Percentiles rank a stretch among this genome's conserved stretches.
Conservation (phyloP, 257 asterid species). For the Solanum sparsipilum region DNA sequence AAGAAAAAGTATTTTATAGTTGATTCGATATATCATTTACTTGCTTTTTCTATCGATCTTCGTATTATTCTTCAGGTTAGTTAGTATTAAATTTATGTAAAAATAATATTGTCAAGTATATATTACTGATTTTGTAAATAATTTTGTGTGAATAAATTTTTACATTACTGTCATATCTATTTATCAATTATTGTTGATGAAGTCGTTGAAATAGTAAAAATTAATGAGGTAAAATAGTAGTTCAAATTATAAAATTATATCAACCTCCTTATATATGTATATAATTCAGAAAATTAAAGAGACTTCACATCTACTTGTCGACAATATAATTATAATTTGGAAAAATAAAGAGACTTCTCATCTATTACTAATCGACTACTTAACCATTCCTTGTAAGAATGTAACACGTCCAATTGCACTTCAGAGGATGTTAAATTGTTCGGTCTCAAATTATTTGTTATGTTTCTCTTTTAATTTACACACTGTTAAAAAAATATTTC, state of each 20-base stretch:
- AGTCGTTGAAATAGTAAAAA: not conserved
- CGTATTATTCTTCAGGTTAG: not conserved
- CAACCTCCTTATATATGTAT: not conserved
- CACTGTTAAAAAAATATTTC: not conserved
- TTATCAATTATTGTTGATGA: not conserved
- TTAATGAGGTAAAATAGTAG: not conserved
- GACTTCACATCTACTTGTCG: not conserved
- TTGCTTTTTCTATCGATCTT: not conserved
- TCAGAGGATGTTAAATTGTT: not conserved
- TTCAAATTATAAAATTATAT: not conserved
- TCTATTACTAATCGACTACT: not conserved
- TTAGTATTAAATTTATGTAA: not conserved
- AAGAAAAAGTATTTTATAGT: not conserved
- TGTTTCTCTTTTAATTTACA: rapidly evolving
- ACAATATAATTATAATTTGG: not conserved
- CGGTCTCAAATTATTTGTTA: not conserved
- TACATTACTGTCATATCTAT: not conserved
- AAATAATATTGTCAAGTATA: not conserved
- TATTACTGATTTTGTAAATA: not conserved
- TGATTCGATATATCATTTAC: not conserved
- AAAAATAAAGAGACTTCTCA: not conserved
- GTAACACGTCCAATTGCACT: not conserved
- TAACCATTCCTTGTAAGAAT: not conserved
- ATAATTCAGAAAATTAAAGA: not conserved
- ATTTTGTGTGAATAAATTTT: rapidly evolving